phyloP scores from a whole-genome alignment of 441 rosid genomes.

The Geranium incanum region DNA sequence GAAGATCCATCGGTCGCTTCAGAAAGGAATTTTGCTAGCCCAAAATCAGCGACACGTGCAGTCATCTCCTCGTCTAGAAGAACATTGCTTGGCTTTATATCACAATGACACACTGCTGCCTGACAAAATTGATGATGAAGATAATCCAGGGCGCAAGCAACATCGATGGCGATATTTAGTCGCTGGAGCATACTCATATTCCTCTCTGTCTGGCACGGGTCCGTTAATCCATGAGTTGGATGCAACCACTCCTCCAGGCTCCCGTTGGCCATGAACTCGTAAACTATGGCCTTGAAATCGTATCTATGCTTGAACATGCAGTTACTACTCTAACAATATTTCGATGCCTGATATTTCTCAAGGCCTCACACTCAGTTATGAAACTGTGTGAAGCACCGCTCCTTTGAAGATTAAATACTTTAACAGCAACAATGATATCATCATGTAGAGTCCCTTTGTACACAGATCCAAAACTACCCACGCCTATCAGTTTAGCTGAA shows the following conservation, averaged over 20 bases:
- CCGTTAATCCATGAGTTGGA: background rate
- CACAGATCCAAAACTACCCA: constrained; percentile 12
- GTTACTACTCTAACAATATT: constrained; percentile 17
- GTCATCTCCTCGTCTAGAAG: constrained; percentile 11
- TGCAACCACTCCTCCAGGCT: constrained; percentile 15
- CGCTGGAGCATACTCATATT: background rate
- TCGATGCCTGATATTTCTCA: constrained; percentile 8
- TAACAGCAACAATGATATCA: constrained; percentile 11
- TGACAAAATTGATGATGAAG: constrained; percentile 12
- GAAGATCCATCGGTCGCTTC: background rate
- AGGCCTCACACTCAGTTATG: constrained; percentile 16
- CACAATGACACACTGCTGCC: background rate
- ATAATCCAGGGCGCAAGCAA: background rate
- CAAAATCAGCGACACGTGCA: constrained; percentile 14
- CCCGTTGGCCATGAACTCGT: constrained; percentile 18
- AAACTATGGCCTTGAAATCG: constrained; percentile 18
- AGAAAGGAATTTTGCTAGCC: background rate
- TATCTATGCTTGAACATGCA: constrained; percentile 15
- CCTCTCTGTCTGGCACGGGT: background rate
- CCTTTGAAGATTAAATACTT: constrained; percentile 14
- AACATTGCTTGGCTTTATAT: constrained; percentile 15
- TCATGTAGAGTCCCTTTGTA: constrained; percentile 14
- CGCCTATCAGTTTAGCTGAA: background rate
- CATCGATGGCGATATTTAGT: constrained; percentile 7
- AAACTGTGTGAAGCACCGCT: constrained; percentile 17